Evolutionary conservation across 495 filamentous ascomycete species (phyloP).

Genomic region (Tuber aestivum): DNA sequence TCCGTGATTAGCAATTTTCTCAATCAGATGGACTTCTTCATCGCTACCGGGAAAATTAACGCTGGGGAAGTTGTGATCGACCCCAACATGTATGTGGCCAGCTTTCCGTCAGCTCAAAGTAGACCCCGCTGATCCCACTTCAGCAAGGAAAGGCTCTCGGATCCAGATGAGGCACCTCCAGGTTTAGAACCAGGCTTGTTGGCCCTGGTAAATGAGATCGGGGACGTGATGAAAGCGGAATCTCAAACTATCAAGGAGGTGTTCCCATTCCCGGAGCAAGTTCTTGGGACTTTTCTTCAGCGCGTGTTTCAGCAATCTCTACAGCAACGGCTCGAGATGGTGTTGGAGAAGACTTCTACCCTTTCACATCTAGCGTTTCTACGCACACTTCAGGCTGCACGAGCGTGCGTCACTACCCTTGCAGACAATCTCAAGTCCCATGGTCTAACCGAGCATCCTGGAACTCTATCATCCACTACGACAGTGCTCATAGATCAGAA

Average conservation of each 20-base stretch:
- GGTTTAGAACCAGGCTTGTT: conserved; percentile 89
- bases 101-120: not conserved
- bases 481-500: conserved; percentile 86
- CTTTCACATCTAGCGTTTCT: conserved; percentile 90
- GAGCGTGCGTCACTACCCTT: conserved; percentile 73
- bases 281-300: conserved; percentile 84
- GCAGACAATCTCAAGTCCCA: conserved; percentile 92
- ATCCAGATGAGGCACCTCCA: conserved; percentile 85
- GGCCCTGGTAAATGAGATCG: conserved; percentile 85
- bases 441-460: conserved; percentile 90
- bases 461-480: conserved; percentile 79
- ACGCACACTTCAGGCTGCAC: conserved; percentile 80
- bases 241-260: conserved; percentile 91
- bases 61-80: conserved; percentile 43
- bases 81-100: conserved; percentile 54
- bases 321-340: conserved; percentile 92
- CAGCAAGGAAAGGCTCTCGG: conserved; percentile 75
- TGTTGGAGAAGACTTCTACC: conserved; percentile 84
- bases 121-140: not conserved
- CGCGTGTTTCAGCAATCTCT: conserved; percentile 96
- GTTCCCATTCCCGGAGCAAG: conserved; percentile 93
- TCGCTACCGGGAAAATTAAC: conserved; percentile 85
- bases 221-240: conserved; percentile 92
- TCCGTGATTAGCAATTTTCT: conserved; percentile 94
- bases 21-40: conserved; percentile 99